These are phyloP conservation scores for Aspergillus biplanus DNA, from an alignment of 495 filamentous ascomycete species.

Conservation along the genomic window DNA sequence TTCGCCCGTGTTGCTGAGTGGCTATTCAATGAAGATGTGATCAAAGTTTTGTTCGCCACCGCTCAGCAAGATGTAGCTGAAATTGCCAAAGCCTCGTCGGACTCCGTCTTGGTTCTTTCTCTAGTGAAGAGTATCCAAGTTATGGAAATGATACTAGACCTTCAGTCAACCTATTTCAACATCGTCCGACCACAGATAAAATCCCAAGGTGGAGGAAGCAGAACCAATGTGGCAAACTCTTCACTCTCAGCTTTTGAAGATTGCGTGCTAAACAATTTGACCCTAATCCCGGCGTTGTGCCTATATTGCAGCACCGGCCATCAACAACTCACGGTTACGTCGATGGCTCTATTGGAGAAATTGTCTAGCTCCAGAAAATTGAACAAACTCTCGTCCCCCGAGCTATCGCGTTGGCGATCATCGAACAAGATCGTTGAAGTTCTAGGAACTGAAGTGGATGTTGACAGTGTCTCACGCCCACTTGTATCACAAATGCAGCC, in stretches of 20 bases:
- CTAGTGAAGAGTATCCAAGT: slow-evolving; percentile 77
- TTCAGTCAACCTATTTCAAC: slow-evolving; percentile 90
- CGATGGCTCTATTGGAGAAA: slow-evolving; percentile 80
- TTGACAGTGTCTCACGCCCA: slow-evolving; percentile 68
- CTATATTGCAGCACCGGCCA: slow-evolving; percentile 83
- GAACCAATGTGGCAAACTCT: slow-evolving; percentile 64
- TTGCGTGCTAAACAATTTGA: slow-evolving; percentile 78
- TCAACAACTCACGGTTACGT: slow-evolving; percentile 71
- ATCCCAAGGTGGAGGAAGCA: slow-evolving; percentile 47
- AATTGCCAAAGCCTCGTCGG: slow-evolving; percentile 64
- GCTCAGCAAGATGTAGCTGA: slow-evolving; percentile 72
- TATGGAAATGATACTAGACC: slow-evolving; percentile 75
- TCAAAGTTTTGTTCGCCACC: slow-evolving; percentile 73
- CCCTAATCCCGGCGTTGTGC: slow-evolving; percentile 75
- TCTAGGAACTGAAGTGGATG: slow-evolving; percentile 69
- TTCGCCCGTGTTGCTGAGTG: slow-evolving; percentile 95
- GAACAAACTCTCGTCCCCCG: slow-evolving; percentile 53
- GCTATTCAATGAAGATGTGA: slow-evolving; percentile 91
- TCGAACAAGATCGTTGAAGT: slow-evolving; percentile 79
- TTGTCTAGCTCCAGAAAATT: slow-evolving; percentile 81
- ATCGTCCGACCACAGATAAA: slow-evolving; percentile 79
- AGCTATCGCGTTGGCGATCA: slow-evolving; percentile 56
- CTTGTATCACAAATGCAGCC: slow-evolving; percentile 67
- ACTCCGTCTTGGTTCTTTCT: slow-evolving; percentile 75
- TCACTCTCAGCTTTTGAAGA: slow-evolving; percentile 88